Evolutionary conservation across 805 yeast genomes (phyloP), one percentile per base, ranked within the genome.

Genomic region (Yueomyces sinensis): DNA sequence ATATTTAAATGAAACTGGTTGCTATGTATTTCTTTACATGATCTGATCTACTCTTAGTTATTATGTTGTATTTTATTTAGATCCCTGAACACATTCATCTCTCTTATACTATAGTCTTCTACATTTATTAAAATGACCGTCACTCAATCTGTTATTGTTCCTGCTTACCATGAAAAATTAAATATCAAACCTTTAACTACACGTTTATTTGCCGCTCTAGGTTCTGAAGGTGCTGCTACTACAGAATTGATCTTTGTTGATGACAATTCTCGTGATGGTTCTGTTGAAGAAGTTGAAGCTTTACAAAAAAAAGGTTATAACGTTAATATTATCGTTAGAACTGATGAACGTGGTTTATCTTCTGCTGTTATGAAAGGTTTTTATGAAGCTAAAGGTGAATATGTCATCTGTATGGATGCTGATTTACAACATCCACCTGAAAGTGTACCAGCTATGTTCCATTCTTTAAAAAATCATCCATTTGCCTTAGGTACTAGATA

Each of bases 351-450:
- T 45, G 73, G 73, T 16, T 49, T 67, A 22, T 63, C 69, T 17
- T 64, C 70, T 31, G 73, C 73, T 22, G 73, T 67, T 9, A 43
- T 67, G 43, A 59, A 58, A 43, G 73, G 73, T 13, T 67, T 67
- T 47, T 43, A 53, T 31, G 71, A 63, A 33, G 63, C 69, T 20
- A 50, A 62, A 35, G 73, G 73, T 43, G 61, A 63, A 32, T 63
- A 65, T 41, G 42, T 67, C 37, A 55, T 67, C 29, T 67, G 73
- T 45, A 67, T 67, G 72, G 73, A 67, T 47, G 73, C 73, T 17
- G 73, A 67, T 48, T 54, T 67, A 36, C 70, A 67, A 49, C 72
- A 68, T 45, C 73, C 72, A 30, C 73, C 73, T 23, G 73, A 68
- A 46, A 54, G 60, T 37, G 71, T 66, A 9, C 72, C 72, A 33